A percentile compares a stretch with the other conserved stretches of the same genome.
phyloP scores from a whole-genome alignment of 2,329 filamentous ascomycete genomes.

The Paecilomyces formosus region DNA sequence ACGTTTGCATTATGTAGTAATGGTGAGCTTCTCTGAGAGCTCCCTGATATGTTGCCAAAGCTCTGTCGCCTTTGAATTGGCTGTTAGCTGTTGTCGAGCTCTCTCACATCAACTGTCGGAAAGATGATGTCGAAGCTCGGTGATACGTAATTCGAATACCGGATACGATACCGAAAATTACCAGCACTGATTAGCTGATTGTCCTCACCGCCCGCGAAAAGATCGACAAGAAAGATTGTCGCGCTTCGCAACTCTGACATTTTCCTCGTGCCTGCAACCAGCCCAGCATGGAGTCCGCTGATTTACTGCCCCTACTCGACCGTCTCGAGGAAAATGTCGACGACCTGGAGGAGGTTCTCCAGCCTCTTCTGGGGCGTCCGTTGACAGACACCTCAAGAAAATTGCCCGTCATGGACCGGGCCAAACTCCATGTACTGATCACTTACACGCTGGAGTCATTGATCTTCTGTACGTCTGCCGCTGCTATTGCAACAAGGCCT shows the following conservation, averaged over 20 bases:
- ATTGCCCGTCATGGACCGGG: slow-evolving; percentile 86
- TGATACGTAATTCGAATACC: not conserved
- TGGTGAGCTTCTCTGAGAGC: not conserved
- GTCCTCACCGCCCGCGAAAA: slow-evolving; percentile 13
- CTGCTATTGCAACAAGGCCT: slow-evolving; percentile 1
- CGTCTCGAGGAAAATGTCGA: slow-evolving; percentile 73
- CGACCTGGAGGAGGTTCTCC: slow-evolving; percentile 64
- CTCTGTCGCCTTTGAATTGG: not conserved
- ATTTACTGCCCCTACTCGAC: slow-evolving; percentile 62
- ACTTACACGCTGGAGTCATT: slow-evolving; percentile 88
- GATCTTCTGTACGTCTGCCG: slow-evolving; percentile 61
- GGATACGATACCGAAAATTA: not conserved
- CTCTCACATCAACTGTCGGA: not conserved
- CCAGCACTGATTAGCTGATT: not conserved
- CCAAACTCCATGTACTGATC: slow-evolving; percentile 82
- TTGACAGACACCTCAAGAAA: slow-evolving; percentile 65
- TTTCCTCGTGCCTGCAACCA: slow-evolving; percentile 2
- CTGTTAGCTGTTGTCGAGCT: not conserved
- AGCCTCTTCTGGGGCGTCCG: slow-evolving; percentile 61
- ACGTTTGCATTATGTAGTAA: not conserved
- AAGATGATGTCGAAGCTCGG: not conserved
- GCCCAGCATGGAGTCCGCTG: slow-evolving; percentile 44
- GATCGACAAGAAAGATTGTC: slow-evolving; percentile 5
- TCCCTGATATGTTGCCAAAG: not conserved
- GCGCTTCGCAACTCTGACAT: not conserved